phyloP scores from a whole-genome alignment of 148 eudicot genomes.

The Silene conica region DNA sequence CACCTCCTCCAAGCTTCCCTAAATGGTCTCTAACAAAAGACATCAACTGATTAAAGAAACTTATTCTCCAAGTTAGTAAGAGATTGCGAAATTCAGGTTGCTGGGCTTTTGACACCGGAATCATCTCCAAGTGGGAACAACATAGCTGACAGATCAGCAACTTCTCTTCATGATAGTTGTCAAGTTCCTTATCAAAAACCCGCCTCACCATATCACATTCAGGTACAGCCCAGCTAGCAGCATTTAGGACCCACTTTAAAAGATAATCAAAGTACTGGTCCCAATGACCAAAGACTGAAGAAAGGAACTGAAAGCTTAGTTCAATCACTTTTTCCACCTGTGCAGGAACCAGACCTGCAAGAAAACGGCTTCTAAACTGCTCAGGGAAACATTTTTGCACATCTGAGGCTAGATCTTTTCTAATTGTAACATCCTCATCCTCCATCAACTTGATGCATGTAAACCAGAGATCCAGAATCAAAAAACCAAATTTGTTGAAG shows the following conservation, averaged over 20 bases:
- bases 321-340: constrained; percentile 92
- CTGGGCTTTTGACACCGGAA: constrained; percentile 32
- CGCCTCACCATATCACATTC: constrained; percentile 72
- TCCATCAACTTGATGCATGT: constrained; percentile 80
- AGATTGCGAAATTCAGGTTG: constrained; percentile 28
- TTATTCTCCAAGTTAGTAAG: constrained; percentile 48
- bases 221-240: constrained; percentile 48
- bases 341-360: constrained; percentile 47
- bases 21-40: constrained; percentile 40
- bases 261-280: constrained; percentile 60
- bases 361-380: constrained; percentile 23
- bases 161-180: constrained; percentile 93
- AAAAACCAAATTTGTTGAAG: constrained; percentile 43
- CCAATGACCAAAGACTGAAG: constrained; percentile 71
- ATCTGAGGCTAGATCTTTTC: constrained; percentile 59
- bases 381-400: constrained; percentile 60
- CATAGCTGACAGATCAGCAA: constrained; percentile 79
- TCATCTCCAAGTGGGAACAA: constrained; percentile 62
- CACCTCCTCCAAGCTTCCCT: constrained; percentile 34
- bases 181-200: constrained; percentile 95
- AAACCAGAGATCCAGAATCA: constrained; percentile 65
- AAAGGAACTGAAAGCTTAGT: constrained; percentile 64
- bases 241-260: constrained; percentile 47
- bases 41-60: constrained; percentile 49
- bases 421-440: constrained; percentile 74